Conservation (phyloP, 805 yeast species). For the Blastobotrys peoriensis region DNA sequence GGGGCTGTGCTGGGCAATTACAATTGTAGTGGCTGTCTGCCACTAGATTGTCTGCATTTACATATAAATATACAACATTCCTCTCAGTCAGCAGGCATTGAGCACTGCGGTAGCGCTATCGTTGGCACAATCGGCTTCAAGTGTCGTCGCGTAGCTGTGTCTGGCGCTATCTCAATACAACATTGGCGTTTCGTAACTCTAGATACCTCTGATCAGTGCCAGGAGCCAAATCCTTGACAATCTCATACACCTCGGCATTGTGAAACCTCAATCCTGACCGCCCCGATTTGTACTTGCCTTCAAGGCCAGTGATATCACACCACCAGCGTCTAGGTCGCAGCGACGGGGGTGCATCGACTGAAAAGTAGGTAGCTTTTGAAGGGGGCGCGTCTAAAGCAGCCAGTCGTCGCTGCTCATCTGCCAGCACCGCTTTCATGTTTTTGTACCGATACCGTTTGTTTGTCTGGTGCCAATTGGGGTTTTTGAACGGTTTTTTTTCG, state of each 20-base stretch:
- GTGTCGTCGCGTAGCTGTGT: no score
- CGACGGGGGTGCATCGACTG: constrained; percentile 82
- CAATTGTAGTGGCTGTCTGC: no score
- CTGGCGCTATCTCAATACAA: constrained; percentile 67
- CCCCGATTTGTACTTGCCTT: constrained; percentile 69
- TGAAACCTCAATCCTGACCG: constrained; percentile 63
- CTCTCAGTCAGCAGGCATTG: no score
- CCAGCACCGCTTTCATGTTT: constrained; percentile 61
- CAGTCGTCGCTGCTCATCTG: constrained; percentile 72
- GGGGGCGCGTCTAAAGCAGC: constrained; percentile 33
- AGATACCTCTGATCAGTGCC: constrained; percentile 92
- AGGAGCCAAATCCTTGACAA: constrained; percentile 69
- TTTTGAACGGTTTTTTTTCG: constrained; percentile 45
- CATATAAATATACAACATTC: no score
- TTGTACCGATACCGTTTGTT: constrained; percentile 52
- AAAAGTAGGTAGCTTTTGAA: constrained; percentile 52
- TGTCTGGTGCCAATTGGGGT: constrained; percentile 44
- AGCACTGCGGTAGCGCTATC: no score
- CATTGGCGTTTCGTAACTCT: constrained; percentile 81
- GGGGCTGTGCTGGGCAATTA: no score
- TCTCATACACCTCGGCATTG: constrained; percentile 77
- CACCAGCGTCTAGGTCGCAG: constrained; percentile 72
- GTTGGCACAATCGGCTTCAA: no score
- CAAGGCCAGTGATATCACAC: constrained; percentile 91
- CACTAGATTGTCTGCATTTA: no score